Evolutionary conservation across 1,284 basidiomycete genomes (phyloP).

Genomic region (Austroboletus niveus): DNA sequence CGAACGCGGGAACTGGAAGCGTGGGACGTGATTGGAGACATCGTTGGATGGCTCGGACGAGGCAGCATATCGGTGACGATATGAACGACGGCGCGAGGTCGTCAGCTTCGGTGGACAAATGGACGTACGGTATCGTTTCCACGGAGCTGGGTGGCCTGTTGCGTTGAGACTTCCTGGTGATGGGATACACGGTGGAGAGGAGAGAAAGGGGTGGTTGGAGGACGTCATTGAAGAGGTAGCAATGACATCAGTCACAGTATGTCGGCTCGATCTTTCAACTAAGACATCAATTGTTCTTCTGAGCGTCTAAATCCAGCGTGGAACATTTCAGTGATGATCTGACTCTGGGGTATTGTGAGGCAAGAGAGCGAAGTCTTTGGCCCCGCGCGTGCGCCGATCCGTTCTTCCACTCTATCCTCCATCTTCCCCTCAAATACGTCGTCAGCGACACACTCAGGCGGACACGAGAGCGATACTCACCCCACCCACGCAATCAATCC

Average conservation of each 20-base stretch:
- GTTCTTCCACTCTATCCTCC: too few species aligned
- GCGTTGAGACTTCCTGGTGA: constrained; percentile 31
- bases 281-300: too few species aligned
- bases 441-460: background rate
- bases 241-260: constrained; percentile 9
- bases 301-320: too few species aligned
- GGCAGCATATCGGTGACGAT: constrained; percentile 10
- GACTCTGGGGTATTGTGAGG: too few species aligned
- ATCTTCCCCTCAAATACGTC: background rate
- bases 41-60: constrained; percentile 53
- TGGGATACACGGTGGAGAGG: constrained; percentile 21
- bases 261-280: too few species aligned
- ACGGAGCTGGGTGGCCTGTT: constrained; percentile 62
- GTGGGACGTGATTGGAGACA: constrained; percentile 55
- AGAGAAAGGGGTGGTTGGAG: constrained; percentile 51
- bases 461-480: constrained; percentile 42
- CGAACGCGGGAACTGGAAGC: constrained; percentile 54
- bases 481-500: constrained; percentile 74
- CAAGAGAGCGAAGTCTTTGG: too few species aligned
- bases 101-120: constrained; percentile 39
- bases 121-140: constrained; percentile 53
- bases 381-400: too few species aligned
- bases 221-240: constrained; percentile 65
- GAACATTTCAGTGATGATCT: too few species aligned
- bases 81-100: constrained; percentile 20